These are phyloP conservation scores for Calycina herbarum DNA, from an alignment of 2,329 filamentous ascomycete species.

Conservation along the genomic window DNA sequence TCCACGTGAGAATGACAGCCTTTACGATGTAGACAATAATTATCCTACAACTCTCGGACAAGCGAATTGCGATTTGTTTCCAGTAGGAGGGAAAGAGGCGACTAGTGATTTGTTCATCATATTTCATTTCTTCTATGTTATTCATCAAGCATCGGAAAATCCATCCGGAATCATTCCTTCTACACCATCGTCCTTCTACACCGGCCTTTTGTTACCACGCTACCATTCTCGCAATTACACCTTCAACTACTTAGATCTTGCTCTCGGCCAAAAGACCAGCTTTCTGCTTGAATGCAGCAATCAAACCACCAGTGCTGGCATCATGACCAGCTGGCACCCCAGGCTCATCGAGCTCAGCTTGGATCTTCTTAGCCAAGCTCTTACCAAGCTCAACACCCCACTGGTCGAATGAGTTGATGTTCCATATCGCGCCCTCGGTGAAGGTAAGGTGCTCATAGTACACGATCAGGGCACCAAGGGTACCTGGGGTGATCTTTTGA, in stretches of 20 bases:
- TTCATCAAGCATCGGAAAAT: slow-evolving; percentile 2
- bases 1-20: too few species aligned
- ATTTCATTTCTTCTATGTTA: background rate
- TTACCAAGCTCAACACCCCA: slow-evolving; percentile 99
- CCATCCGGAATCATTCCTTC: too few species aligned
- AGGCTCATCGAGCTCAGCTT: slow-evolving; percentile 78
- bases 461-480: slow-evolving; percentile 91
- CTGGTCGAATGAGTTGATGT: slow-evolving; percentile 99
- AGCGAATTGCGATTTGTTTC: background rate
- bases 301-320: slow-evolving; percentile 81
- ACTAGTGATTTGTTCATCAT: background rate
- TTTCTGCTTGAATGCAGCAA: slow-evolving; percentile 85
- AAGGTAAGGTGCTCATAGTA: slow-evolving; percentile 99
- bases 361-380: slow-evolving; percentile 89
- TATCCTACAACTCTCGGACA: background rate
- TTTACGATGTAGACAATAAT: too few species aligned
- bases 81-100: background rate
- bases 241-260: slow-evolving; percentile 14
- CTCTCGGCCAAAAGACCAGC: slow-evolving; percentile 19
- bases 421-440: slow-evolving; percentile 96
- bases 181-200: background rate
- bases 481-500: slow-evolving; percentile 88
- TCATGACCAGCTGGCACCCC: slow-evolving; percentile 76
- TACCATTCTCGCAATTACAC: background rate
- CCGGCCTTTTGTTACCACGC: background rate